Conservation (phyloP, 495 filamentous ascomycete genomes). For the Emericellopsis terricola region DNA sequence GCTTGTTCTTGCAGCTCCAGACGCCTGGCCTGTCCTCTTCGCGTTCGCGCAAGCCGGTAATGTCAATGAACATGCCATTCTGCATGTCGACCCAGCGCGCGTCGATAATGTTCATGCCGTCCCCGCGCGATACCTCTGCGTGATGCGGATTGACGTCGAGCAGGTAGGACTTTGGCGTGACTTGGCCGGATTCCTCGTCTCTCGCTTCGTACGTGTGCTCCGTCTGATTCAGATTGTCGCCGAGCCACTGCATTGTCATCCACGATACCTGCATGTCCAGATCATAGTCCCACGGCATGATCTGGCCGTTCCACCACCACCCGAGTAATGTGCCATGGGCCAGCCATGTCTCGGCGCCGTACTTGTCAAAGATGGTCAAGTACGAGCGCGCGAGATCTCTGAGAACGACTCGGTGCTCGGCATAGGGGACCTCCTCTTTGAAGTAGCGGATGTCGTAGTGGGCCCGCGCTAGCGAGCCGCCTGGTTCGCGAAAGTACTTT, state of each 20-base stretch:
- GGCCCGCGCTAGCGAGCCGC: conserved; percentile 32
- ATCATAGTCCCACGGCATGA: conserved; percentile 80
- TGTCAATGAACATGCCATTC: conserved; percentile 73
- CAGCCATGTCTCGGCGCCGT: conserved; percentile 67
- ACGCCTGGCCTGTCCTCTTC: conserved; percentile 41
- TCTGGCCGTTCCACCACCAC: conserved; percentile 82
- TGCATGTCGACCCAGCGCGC: conserved; percentile 65
- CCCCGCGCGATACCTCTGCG: conserved; percentile 36
- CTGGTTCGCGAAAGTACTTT: conserved; percentile 39
- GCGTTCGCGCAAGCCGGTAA: conserved; percentile 64
- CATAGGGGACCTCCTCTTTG: conserved; percentile 38
- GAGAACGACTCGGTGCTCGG: conserved; percentile 42
- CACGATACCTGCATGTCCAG: conserved; percentile 65
- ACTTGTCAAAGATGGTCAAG: conserved; percentile 41
- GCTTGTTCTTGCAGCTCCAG: conserved; percentile 74
- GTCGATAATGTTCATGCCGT: conserved; percentile 68
- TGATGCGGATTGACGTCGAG: conserved; percentile 66
- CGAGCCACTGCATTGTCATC: conserved; percentile 42
- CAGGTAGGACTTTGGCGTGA: conserved; percentile 30
- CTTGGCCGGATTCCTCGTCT: conserved; percentile 10
- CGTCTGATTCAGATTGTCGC: conserved; percentile 44
- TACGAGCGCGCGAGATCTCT: conserved; percentile 57
- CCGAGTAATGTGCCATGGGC: conserved; percentile 74
- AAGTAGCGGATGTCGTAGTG: conserved; percentile 66
- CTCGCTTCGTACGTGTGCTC: conserved; percentile 38